Conservation (phyloP, 192 early-diverging fungal genomes). For the Anaeromyces robustus region DNA sequence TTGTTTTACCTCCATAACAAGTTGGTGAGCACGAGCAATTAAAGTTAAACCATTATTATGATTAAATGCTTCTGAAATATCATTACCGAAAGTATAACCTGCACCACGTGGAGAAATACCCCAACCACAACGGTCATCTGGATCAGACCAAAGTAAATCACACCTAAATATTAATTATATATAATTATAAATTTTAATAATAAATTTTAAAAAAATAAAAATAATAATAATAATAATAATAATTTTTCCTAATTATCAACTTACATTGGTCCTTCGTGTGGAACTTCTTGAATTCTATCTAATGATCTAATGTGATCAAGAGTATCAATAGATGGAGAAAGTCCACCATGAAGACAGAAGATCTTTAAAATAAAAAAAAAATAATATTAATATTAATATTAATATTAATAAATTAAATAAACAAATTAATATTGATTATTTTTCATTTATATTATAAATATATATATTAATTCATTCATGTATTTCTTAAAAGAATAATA, state of each 20-base stretch:
- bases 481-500: no score
- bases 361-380: constrained; percentile 25
- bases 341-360: constrained; percentile 96
- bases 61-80: constrained; percentile 71
- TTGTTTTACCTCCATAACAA: constrained; percentile 67
- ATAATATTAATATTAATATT: background rate
- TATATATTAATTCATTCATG: no score
- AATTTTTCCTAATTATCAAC: background rate
- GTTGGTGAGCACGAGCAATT: constrained; percentile 88
- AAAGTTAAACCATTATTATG: constrained; percentile 95
- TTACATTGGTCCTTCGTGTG: constrained; percentile 46
- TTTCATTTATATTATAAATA: no score
- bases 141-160: constrained; percentile 77
- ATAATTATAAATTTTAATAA: no score
- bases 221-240: background rate
- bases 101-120: constrained; percentile 75
- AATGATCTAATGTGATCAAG: constrained; percentile 90
- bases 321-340: constrained; percentile 88
- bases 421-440: no score
- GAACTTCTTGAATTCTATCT: constrained; percentile 87
- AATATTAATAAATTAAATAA: no score
- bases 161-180: constrained; percentile 42
- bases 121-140: constrained; percentile 76
- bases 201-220: no score
- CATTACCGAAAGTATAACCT: constrained; percentile 78